These are phyloP conservation scores for Termitomyces eurrhizus DNA, from an alignment of 768 basidiomycete genomes.

Conservation along the genomic window DNA sequence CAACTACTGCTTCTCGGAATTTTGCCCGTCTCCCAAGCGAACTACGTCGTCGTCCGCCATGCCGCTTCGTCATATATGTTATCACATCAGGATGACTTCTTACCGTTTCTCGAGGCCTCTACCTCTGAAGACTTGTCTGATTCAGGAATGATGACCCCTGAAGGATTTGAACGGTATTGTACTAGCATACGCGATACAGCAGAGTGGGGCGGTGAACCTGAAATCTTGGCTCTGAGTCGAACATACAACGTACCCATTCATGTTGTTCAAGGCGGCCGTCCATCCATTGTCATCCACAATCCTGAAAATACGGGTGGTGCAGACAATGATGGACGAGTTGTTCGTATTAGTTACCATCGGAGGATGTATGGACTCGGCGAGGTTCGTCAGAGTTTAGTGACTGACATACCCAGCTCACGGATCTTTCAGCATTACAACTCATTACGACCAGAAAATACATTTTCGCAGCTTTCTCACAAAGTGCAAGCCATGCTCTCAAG, in stretches of 20 bases:
- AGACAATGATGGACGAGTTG: constrained; percentile 33
- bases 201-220: constrained; percentile 98
- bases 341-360: constrained; percentile 87
- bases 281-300: constrained; percentile 80
- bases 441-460: constrained; percentile 49
- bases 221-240: constrained; percentile 85
- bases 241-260: constrained; percentile 84
- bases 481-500: constrained; percentile 22
- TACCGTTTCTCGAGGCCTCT: constrained; percentile 84
- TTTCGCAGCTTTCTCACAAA: constrained; percentile 23
- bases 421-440: constrained; percentile 81
- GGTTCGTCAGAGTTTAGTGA: constrained; percentile 42
- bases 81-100: constrained; percentile 81
- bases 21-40: constrained; percentile 53
- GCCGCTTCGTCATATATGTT: constrained; percentile 81
- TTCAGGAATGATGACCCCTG: constrained; percentile 66
- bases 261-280: constrained; percentile 81
- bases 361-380: constrained; percentile 95
- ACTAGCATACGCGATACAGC: constrained; percentile 72
- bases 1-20: constrained; percentile 77
- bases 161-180: constrained; percentile 74
- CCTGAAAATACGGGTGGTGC: constrained; percentile 38
- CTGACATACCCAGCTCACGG: constrained; percentile 4
- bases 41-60: constrained; percentile 55
- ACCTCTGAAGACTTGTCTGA: constrained; percentile 67